These are phyloP conservation scores for Calocybe gangraenosa DNA, from an alignment of 768 basidiomycete genomes.

Conservation along the genomic window DNA sequence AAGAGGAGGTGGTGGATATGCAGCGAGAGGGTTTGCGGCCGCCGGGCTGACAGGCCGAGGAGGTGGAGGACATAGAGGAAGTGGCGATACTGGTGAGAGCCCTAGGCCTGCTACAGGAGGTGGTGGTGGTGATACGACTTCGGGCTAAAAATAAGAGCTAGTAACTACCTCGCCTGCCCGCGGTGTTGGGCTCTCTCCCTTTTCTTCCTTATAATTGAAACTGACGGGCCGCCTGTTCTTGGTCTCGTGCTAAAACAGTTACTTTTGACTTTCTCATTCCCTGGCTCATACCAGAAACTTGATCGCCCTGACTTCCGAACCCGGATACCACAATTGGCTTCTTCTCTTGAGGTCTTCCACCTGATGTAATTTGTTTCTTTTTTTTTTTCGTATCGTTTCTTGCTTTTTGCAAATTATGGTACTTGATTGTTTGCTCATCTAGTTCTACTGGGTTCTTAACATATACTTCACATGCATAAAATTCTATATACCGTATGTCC, in stretches of 20 bases:
- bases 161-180: not conserved
- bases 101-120: not conserved
- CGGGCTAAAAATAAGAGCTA: not conserved
- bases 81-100: conserved; percentile 1
- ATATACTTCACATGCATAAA: conserved; percentile 5
- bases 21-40: conserved; percentile 61
- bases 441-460: not conserved
- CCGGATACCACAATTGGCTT: conserved; percentile 7
- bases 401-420: not conserved
- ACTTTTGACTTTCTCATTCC: not conserved
- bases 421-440: not conserved
- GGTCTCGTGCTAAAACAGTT: not conserved
- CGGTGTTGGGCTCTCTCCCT: not conserved
- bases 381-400: not conserved
- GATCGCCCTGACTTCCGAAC: not conserved
- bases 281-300: not conserved
- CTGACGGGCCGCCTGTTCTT: not conserved
- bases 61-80: conserved; percentile 11
- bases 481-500: conserved; percentile 9
- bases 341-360: not conserved
- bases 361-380: not conserved
- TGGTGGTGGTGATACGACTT: conserved; percentile 10
- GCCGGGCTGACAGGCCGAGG: conserved; percentile 64
- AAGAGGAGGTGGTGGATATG: conserved; percentile 55
- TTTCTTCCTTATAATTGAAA: not conserved